Evolutionary conservation across 2,329 filamentous ascomycete species (phyloP).

Genomic region (Fusarium burgessii): DNA sequence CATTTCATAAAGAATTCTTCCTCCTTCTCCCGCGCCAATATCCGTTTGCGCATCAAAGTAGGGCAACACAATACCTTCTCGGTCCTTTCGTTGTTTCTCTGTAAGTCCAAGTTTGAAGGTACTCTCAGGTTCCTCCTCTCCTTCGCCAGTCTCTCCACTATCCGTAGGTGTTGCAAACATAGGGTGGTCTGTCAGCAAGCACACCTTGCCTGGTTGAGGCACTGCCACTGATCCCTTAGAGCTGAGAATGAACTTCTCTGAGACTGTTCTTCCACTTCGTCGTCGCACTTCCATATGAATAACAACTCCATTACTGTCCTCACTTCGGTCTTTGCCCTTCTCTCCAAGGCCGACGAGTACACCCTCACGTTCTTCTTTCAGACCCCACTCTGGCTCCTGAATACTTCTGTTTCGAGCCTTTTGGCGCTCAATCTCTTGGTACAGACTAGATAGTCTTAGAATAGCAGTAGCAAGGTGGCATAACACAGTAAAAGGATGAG

Average conservation of each 20-base stretch:
- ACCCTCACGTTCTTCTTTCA: slow-evolving; percentile 82
- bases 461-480: slow-evolving; percentile 91
- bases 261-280: slow-evolving; percentile 81
- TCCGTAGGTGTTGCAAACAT: slow-evolving; percentile 66
- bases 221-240: slow-evolving; percentile 42
- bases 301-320: slow-evolving; percentile 66
- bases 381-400: slow-evolving; percentile 81
- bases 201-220: slow-evolving; percentile 52
- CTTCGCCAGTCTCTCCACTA: slow-evolving; percentile 52
- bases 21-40: slow-evolving; percentile 83
- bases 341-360: slow-evolving; percentile 75
- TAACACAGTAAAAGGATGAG: slow-evolving; percentile 77
- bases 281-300: slow-evolving; percentile 88
- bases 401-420: slow-evolving; percentile 81
- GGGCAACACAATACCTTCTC: slow-evolving; percentile 90
- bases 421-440: slow-evolving; percentile 79
- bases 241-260: slow-evolving; percentile 72
- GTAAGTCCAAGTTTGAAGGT: slow-evolving; percentile 91
- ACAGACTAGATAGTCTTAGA: slow-evolving; percentile 77
- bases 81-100: slow-evolving; percentile 86
- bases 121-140: slow-evolving; percentile 70
- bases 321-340: slow-evolving; percentile 58
- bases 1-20: slow-evolving; percentile 96
- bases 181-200: slow-evolving; percentile 82
- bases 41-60: slow-evolving; percentile 97